phyloP scores from a whole-genome alignment of 2,329 filamentous ascomycete genomes.

The Paradendryphiella salina region DNA sequence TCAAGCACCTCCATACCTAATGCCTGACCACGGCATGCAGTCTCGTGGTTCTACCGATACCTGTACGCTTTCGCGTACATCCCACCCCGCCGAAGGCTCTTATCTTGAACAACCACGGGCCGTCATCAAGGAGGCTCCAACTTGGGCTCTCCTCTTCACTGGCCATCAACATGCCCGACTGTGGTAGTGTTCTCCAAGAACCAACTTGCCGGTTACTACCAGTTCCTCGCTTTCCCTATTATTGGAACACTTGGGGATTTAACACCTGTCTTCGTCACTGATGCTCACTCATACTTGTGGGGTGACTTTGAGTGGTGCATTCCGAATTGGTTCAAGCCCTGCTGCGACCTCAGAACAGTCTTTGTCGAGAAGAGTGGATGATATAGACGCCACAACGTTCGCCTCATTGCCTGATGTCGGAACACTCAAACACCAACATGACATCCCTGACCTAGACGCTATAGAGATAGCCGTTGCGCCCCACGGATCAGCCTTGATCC shows the following conservation, averaged over 20 bases:
- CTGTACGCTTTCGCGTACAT: not conserved
- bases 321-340: slow-evolving; percentile 34
- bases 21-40: not conserved
- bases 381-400: slow-evolving; percentile 28
- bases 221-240: slow-evolving; percentile 54
- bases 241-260: slow-evolving; percentile 53
- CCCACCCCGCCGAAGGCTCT: slow-evolving; percentile 16
- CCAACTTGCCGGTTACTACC: slow-evolving; percentile 48
- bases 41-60: not conserved
- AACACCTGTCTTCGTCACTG: slow-evolving; percentile 55
- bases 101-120: slow-evolving; percentile 18
- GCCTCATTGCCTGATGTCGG: slow-evolving; percentile 32
- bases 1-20: not conserved
- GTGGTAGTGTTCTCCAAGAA: slow-evolving; percentile 51
- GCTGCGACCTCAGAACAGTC: slow-evolving; percentile 15
- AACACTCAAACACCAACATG: slow-evolving; percentile 36
- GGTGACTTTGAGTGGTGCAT: slow-evolving; percentile 55
- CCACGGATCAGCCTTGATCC: slow-evolving; percentile 69
- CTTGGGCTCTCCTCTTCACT: slow-evolving; percentile 55
- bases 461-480: slow-evolving; percentile 72
- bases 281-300: slow-evolving; percentile 52
- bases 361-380: slow-evolving; percentile 32
- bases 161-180: slow-evolving; percentile 57
- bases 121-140: not conserved
- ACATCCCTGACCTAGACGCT: slow-evolving; percentile 61